Base-by-base conservation (phyloP, 1,284 basidiomycete species). In the Microbotryum intermedium region DNA sequence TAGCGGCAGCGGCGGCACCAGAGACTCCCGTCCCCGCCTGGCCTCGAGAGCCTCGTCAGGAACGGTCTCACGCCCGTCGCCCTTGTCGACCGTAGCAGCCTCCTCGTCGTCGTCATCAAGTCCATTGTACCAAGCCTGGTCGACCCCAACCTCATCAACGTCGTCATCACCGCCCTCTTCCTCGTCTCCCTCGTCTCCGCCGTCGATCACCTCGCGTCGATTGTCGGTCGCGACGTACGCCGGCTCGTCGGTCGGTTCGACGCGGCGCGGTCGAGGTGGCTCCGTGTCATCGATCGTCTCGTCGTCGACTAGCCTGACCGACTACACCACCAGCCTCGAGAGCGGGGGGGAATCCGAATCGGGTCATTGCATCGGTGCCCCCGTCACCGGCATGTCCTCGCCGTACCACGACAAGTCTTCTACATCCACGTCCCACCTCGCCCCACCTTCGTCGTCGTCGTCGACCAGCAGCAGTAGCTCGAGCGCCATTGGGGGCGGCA, bases 241-340 rank as follows among this genome's bases (percentile, higher is more conserved):
- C 34, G 34, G 34, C 10, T 63, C 64, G 23, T 59, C 64, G 20
- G 57, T 66, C 42, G 55, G 61, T 46, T 62, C 60, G 42, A 44
- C 44, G 4, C 28, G 59, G 20, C 39, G 47, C 2, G 45, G 65
- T 3, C 42, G 62, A 9, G 58, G 62, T 25, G 58, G 59, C 54
- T 60, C 60, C 44, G 42, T 63, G 48, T 67, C 62, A 43, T 62
- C 65, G n/a, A 65, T 48, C 55, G 53, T 67, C 1, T 58, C 58
- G 9, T 48, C 45, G 16, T 39, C 42, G 30, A 55, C 43, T 39
- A 60, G 55, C 34, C 34, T 39, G 13, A 67, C 65, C 25, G 62
- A 67, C 8, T 51, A 62, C 6, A 67, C 65, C 29, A 60, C 60
- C 7, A 49, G 55, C 46, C 60, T 62, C 46, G 65, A 55, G 28